Conservation (phyloP, 768 basidiomycete species). For the Boletus rex-veris region DNA sequence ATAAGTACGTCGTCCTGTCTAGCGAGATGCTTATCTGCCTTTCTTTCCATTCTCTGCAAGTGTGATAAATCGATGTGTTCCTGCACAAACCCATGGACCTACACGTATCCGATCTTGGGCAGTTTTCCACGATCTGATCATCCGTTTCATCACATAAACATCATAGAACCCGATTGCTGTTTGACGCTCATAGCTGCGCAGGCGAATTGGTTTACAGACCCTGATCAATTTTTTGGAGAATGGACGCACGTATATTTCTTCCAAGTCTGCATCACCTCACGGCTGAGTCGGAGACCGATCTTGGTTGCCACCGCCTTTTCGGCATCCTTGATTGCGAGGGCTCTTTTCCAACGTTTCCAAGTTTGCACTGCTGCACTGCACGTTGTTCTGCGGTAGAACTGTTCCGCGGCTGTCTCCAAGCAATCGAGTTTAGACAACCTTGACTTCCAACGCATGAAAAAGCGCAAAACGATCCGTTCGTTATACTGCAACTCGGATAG, state of each 20-base stretch:
- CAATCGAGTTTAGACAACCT: slow-evolving; percentile 39
- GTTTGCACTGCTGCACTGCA: slow-evolving; percentile 36
- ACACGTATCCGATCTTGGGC: slow-evolving; percentile 50
- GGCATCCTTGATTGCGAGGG: slow-evolving; percentile 40
- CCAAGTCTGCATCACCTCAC: slow-evolving; percentile 53
- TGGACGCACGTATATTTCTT: slow-evolving; percentile 49
- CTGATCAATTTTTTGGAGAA: not conserved
- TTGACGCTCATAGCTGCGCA: slow-evolving; percentile 41
- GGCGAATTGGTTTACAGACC: slow-evolving; percentile 3
- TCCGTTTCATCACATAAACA: slow-evolving; percentile 40
- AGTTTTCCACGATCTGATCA: slow-evolving; percentile 54
- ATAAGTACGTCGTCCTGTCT: slow-evolving; percentile 58
- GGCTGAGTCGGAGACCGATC: slow-evolving; percentile 47
- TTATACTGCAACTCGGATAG: slow-evolving; percentile 51
- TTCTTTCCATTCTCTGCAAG: slow-evolving; percentile 51
- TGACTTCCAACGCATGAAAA: slow-evolving; percentile 53
- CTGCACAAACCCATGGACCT: slow-evolving; percentile 19
- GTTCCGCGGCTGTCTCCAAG: slow-evolving; percentile 50
- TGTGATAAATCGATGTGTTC: slow-evolving; percentile 9
- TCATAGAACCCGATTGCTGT: slow-evolving; percentile 44
- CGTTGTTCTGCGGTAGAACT: slow-evolving; percentile 38
- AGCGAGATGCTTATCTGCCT: slow-evolving; percentile 52
- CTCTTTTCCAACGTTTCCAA: slow-evolving; percentile 60
- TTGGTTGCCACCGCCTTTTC: slow-evolving; percentile 45
- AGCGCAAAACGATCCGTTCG: slow-evolving; percentile 40